phyloP scores from a whole-genome alignment of 1,139 yeast genomes.

The Taiozyma onychis region DNA sequence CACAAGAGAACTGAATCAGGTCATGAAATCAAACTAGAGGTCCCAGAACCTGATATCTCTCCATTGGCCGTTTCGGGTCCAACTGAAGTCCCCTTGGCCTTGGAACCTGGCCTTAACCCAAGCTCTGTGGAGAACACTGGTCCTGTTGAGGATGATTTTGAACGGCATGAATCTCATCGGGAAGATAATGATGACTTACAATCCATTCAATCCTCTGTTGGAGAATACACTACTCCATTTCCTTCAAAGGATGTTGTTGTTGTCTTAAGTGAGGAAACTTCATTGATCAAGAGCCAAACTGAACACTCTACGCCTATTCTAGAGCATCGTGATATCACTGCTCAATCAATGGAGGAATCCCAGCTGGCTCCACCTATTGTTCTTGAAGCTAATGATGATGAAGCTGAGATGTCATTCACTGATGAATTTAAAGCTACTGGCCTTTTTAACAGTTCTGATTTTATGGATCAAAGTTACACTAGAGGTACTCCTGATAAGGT shows the following conservation, averaged over 20 bases:
- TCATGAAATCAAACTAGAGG: background rate
- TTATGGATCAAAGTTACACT: slow-evolving; percentile 7
- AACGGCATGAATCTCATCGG: background rate
- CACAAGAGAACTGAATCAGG: slow-evolving; percentile 4
- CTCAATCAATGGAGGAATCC: slow-evolving; percentile 1
- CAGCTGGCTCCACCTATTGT: slow-evolving; percentile 6
- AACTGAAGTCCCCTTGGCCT: background rate
- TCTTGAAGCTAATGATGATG: slow-evolving; percentile 2
- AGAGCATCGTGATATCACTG: background rate
- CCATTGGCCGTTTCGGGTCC: background rate
- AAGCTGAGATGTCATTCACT: slow-evolving; percentile 12
- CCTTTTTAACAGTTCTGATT: slow-evolving; percentile 9
- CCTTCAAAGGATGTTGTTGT: background rate
- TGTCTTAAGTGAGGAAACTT: background rate
- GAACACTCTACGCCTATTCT: background rate
- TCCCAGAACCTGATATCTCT: background rate
- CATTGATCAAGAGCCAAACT: background rate
- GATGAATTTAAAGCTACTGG: slow-evolving; percentile 18
- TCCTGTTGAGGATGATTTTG: background rate
- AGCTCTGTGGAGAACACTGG: background rate
- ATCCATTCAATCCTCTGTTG: background rate
- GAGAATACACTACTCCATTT: background rate
- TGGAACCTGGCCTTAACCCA: background rate
- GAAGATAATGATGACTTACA: background rate
- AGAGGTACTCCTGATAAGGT: background rate